Evolutionary conservation across 176 grass and related monocot genomes (phyloP).

Genomic region (Phragmites australis): DNA sequence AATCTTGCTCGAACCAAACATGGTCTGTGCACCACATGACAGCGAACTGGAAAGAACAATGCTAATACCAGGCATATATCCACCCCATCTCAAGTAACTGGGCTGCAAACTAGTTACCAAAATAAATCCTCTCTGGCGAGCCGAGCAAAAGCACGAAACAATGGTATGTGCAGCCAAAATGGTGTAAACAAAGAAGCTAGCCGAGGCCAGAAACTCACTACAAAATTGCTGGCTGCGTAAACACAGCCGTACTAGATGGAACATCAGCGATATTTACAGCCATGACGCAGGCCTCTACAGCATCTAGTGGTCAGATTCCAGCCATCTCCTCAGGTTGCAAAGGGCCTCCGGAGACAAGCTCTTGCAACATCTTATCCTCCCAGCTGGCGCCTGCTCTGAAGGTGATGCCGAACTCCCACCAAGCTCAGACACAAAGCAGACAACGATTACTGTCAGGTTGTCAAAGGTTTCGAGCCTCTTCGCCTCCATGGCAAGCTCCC

Average conservation of each 20-base stretch:
- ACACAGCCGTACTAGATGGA: slow-evolving; percentile 16
- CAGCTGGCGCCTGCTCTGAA: not conserved
- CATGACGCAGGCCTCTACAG: not conserved
- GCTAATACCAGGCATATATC: not conserved
- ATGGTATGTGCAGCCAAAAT: slow-evolving; percentile 41
- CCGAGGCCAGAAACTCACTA: slow-evolving; percentile 4
- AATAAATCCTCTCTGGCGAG: not conserved
- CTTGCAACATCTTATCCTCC: slow-evolving; percentile 60
- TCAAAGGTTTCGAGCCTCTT: slow-evolving; percentile 66
- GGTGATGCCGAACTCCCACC: not conserved
- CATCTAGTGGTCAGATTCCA: slow-evolving; percentile 49
- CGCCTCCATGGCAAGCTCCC: slow-evolving; percentile 69
- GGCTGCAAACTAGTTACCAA: not conserved
- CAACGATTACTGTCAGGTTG: slow-evolving; percentile 71
- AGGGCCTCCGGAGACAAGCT: slow-evolving; percentile 72
- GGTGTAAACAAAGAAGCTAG: not conserved
- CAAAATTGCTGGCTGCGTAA: slow-evolving; percentile 53
- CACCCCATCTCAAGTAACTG: not conserved
- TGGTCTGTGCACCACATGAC: not conserved
- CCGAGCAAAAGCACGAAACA: not conserved
- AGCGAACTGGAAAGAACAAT: not conserved
- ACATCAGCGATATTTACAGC: slow-evolving; percentile 20
- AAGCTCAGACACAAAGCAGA: slow-evolving; percentile 56
- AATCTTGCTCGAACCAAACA: not conserved
- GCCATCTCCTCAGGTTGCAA: slow-evolving; percentile 60